Conservation (phyloP, 768 basidiomycete species). For the Clathrus columnatus region DNA sequence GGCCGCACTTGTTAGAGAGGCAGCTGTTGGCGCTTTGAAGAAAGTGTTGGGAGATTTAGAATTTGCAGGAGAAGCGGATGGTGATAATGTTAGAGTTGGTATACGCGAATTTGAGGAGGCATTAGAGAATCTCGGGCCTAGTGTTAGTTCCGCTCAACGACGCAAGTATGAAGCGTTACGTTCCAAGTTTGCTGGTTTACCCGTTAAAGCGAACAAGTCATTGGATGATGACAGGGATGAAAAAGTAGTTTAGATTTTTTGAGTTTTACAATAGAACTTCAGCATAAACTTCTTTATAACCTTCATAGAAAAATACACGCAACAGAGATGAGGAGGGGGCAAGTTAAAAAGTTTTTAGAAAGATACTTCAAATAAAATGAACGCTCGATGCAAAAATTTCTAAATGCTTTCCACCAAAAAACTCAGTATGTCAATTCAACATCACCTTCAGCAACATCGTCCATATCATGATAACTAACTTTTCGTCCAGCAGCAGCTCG, state of each 20-base stretch:
- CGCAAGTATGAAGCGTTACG: constrained; percentile 73
- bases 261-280: background rate
- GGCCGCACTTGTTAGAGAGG: constrained; percentile 80
- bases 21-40: constrained; percentile 76
- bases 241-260: constrained; percentile 15
- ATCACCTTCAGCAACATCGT: constrained; percentile 79
- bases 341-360: background rate
- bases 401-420: background rate
- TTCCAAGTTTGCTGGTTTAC: constrained; percentile 76
- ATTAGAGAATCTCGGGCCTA: constrained; percentile 74
- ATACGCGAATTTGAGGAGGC: constrained; percentile 66
- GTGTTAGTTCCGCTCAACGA: constrained; percentile 74
- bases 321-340: background rate
- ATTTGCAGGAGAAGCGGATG: constrained; percentile 16
- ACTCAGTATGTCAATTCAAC: constrained; percentile 27
- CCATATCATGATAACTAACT: constrained; percentile 94
- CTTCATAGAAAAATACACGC: background rate
- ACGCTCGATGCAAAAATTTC: background rate
- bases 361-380: background rate
- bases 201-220: constrained; percentile 38
- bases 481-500: constrained; percentile 81
- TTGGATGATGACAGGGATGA: constrained; percentile 26
- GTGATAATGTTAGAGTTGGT: constrained; percentile 31
- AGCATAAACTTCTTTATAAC: background rate
- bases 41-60: constrained; percentile 32